Evolutionary conservation across 805 yeast species (phyloP).

Genomic region (Blastobotrys mokoenaii): DNA sequence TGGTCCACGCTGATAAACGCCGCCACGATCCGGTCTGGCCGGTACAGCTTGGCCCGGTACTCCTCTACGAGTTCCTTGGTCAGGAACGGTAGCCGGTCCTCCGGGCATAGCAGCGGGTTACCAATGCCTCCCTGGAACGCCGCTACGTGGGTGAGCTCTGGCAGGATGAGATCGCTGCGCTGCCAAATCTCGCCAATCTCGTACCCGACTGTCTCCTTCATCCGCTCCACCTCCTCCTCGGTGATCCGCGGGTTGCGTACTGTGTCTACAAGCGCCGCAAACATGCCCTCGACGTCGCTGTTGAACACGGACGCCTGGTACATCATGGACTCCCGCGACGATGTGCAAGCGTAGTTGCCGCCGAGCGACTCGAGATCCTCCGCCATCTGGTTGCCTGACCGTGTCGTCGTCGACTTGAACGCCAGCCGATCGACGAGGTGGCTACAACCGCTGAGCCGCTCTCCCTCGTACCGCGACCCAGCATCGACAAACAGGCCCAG

Average conservation of each 20-base stretch:
- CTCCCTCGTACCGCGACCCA: conserved; percentile 77
- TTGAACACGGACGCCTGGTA: conserved; percentile 95
- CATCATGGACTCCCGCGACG: conserved; percentile 83
- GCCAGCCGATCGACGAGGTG: conserved; percentile 84
- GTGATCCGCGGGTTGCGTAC: conserved; percentile 62
- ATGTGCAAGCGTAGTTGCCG: conserved; percentile 89
- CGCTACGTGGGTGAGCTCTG: conserved; percentile 80
- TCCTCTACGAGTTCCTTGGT: conserved; percentile 43
- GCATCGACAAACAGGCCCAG: conserved; percentile 84
- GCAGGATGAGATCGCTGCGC: conserved; percentile 77
- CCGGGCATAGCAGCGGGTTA: conserved; percentile 75
- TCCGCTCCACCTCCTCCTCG: conserved; percentile 64
- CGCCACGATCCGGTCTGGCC: conserved; percentile 74
- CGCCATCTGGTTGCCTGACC: conserved; percentile 59
- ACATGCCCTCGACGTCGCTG: conserved; percentile 72
- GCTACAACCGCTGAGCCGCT: conserved; percentile 57
- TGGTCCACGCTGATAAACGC: conserved; percentile 83
- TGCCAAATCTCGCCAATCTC: conserved; percentile 77
- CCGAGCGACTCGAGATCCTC: conserved; percentile 72
- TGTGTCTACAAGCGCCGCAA: conserved; percentile 67
- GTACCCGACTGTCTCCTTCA: conserved; percentile 62
- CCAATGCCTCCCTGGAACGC: conserved; percentile 81
- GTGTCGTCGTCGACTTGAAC: conserved; percentile 33
- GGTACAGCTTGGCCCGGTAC: conserved; percentile 59
- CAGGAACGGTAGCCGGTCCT: conserved; percentile 52